Conservation (phyloP, 1,284 basidiomycete species). For the Porphyrellus sp. region DNA sequence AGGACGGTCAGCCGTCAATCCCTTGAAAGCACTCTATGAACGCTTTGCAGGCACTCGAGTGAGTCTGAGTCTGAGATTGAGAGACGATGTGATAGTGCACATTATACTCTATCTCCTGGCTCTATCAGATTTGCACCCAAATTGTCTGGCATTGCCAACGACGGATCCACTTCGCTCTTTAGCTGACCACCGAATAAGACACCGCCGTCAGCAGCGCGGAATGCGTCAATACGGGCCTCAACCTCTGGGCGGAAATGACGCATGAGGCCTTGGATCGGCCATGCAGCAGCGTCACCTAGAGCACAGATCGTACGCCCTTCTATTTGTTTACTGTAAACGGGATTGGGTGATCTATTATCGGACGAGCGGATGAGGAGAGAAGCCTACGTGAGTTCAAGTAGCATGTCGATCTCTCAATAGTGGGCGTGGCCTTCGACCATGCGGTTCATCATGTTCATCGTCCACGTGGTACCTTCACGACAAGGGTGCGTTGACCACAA, state of each 20-base stretch:
- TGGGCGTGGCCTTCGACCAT: conserved; percentile 88
- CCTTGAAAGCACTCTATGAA: too few species aligned
- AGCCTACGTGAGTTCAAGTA: conserved; percentile 82
- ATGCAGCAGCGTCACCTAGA: conserved; percentile 94
- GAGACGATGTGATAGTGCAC: conserved; percentile 2
- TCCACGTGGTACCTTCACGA: conserved; percentile 95
- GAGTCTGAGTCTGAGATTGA: conserved; percentile 6
- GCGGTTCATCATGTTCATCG: conserved; percentile 98
- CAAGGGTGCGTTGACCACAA: conserved; percentile 99
- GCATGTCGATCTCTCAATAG: conserved; percentile 95
- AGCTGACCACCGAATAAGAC: conserved; percentile 89
- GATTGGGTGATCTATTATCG: conserved; percentile 19
- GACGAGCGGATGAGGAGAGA: neutral
- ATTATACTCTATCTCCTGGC: conserved; percentile 33
- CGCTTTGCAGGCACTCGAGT: too few species aligned
- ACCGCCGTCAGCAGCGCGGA: conserved; percentile 75
- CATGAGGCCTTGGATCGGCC: conserved; percentile 97
- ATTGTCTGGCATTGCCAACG: conserved; percentile 79
- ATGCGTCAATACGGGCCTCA: conserved; percentile 81
- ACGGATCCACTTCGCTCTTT: conserved; percentile 67
- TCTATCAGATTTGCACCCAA: conserved; percentile 55
- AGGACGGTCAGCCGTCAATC: too few species aligned
- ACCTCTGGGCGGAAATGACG: conserved; percentile 96
- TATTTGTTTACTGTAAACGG: conserved; percentile 76
- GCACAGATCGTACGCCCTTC: conserved; percentile 97